These are phyloP conservation scores for Neocatenulostroma microsporum DNA, from an alignment of 2,329 filamentous ascomycete species.

Conservation along the genomic window DNA sequence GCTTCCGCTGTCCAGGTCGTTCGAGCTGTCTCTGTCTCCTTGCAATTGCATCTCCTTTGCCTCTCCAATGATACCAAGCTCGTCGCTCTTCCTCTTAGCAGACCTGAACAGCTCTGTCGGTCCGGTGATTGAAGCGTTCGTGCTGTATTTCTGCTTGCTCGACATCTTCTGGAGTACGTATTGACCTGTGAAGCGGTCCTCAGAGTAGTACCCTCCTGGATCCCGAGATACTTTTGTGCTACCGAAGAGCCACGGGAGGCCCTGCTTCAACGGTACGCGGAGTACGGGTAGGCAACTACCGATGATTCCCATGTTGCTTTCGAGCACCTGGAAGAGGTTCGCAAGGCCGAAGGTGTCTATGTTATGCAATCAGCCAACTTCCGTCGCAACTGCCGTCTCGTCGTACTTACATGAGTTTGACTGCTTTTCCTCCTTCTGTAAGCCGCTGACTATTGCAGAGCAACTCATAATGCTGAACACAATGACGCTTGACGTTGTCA, in stretches of 20 bases:
- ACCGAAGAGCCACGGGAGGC: conserved; percentile 1
- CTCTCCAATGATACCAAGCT: conserved; percentile 2
- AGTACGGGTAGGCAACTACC: conserved; percentile 1
- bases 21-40: neutral
- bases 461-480: conserved; percentile 4
- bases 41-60: neutral
- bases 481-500: conserved; percentile 1
- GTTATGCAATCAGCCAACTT: too few species aligned
- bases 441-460: neutral
- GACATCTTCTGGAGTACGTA: conserved; percentile 2
- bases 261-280: neutral
- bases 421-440: neutral
- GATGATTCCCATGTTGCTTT: conserved; percentile 4
- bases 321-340: conserved; percentile 4
- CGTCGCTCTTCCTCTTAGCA: conserved; percentile 1
- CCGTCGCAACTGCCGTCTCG: too few species aligned
- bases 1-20: too few species aligned
- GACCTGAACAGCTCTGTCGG: neutral
- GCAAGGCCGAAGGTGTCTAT: conserved; percentile 1
- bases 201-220: neutral
- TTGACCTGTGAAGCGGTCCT: neutral
- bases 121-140: neutral
- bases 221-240: neutral
- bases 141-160: neutral
- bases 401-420: neutral